Percentiles rank a stretch among this genome's conserved stretches.
These are phyloP conservation scores for Fusarium austroafricanum DNA, from an alignment of 2,329 filamentous ascomycete species.

Conservation along the genomic window DNA sequence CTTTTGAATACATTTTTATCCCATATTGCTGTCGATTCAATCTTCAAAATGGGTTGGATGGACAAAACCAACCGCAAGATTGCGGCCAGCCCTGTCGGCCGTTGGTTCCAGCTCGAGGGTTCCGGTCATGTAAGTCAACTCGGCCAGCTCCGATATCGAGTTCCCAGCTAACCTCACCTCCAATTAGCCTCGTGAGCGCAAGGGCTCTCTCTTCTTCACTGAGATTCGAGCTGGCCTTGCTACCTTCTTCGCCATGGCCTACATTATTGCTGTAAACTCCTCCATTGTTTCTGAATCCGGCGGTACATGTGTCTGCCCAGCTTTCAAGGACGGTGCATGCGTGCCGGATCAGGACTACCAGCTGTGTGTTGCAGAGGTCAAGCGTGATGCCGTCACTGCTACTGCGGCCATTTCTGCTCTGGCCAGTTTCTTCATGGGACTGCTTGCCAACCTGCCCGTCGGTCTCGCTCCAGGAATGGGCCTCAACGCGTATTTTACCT, in stretches of 20 bases:
- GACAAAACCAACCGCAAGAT: conserved; percentile 66
- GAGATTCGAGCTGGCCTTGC: conserved; percentile 86
- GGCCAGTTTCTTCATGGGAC: conserved; percentile 84
- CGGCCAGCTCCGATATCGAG: not conserved
- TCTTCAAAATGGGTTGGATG: conserved; percentile 59
- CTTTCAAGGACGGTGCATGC: conserved; percentile 62
- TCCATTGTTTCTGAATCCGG: conserved; percentile 71
- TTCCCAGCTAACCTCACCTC: not conserved
- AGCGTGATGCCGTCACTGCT: conserved; percentile 84
- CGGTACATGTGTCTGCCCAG: conserved; percentile 80
- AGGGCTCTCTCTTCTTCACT: conserved; percentile 82
- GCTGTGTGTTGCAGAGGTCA: conserved; percentile 72
- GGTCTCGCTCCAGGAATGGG: conserved; percentile 62
- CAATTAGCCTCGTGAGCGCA: conserved; percentile 73
- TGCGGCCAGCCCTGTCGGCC: conserved; percentile 73
- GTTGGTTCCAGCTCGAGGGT: conserved; percentile 83
- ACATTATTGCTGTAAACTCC: conserved; percentile 66
- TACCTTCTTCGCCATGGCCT: conserved; percentile 76
- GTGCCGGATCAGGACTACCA: conserved; percentile 66
- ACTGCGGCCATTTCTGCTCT: conserved; percentile 86
- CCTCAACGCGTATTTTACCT: conserved; percentile 88
- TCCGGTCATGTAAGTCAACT: conserved; percentile 77
- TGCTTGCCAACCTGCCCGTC: conserved; percentile 77
- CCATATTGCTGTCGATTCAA: conserved; percentile 1
- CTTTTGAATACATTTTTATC: conserved; percentile 16